These are phyloP conservation scores for Tritrichomonas foetus DNA, from an alignment of 208 protist species.

Conservation along the genomic window DNA sequence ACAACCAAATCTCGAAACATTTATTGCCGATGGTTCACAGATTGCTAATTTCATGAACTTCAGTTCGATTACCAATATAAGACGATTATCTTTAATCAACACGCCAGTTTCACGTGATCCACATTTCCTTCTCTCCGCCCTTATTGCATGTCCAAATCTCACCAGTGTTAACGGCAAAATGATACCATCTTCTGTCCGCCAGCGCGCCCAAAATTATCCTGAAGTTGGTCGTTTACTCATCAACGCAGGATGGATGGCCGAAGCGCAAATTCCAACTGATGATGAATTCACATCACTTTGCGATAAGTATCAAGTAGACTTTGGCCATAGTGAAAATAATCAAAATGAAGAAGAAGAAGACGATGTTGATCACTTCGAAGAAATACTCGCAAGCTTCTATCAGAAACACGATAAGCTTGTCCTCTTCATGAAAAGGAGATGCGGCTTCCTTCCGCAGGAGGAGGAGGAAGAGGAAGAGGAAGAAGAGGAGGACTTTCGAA, in stretches of 20 bases:
- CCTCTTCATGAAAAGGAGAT: background rate
- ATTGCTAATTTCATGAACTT: background rate
- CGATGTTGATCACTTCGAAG: background rate
- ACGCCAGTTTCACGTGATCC: background rate
- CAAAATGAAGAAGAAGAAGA: background rate
- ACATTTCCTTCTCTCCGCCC: background rate
- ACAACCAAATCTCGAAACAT: background rate
- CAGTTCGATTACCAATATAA: background rate
- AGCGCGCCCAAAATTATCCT: background rate
- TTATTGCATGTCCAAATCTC: background rate
- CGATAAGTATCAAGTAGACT: background rate
- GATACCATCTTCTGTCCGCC: background rate
- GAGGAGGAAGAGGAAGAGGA: background rate
- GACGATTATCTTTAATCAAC: background rate
- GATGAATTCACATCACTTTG: background rate
- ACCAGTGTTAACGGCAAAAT: background rate
- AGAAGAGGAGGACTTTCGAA: background rate
- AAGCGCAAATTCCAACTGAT: background rate
- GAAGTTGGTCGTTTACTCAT: background rate
- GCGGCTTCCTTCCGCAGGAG: background rate
- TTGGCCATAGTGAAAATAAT: too few relatives aligned
- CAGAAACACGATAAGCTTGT: background rate
- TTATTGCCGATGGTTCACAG: background rate
- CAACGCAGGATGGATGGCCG: background rate
- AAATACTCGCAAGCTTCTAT: background rate